These are phyloP conservation scores for Macrolepiota albuminosa DNA, from an alignment of 768 basidiomycete genomes.

Conservation along the genomic window DNA sequence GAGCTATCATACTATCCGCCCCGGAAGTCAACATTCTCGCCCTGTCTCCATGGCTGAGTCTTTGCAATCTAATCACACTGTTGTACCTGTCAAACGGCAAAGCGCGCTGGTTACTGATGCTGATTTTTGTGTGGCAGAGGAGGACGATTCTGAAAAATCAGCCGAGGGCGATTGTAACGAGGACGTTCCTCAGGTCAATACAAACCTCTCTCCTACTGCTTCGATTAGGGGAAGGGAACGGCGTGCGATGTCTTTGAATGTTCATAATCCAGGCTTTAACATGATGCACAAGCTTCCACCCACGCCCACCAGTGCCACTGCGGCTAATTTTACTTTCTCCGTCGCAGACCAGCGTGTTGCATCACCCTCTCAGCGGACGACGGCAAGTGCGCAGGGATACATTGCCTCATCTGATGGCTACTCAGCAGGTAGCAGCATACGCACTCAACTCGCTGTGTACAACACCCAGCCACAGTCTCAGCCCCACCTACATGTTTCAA, in stretches of 20 bases:
- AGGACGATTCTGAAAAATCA: slow-evolving; percentile 23
- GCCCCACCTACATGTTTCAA: slow-evolving; percentile 24
- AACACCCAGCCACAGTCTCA: slow-evolving; percentile 6
- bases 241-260: slow-evolving; percentile 62
- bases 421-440: slow-evolving; percentile 37
- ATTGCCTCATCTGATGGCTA: slow-evolving; percentile 33
- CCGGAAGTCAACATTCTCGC: slow-evolving; percentile 51
- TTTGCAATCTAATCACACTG: slow-evolving; percentile 66
- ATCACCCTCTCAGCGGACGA: slow-evolving; percentile 34
- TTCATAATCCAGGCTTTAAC: slow-evolving; percentile 27
- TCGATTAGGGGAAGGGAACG: slow-evolving; percentile 48
- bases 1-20: slow-evolving; percentile 68
- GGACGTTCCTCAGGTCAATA: neutral
- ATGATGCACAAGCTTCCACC: slow-evolving; percentile 19
- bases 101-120: slow-evolving; percentile 66
- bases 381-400: slow-evolving; percentile 32
- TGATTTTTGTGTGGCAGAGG: slow-evolving; percentile 64
- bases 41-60: slow-evolving; percentile 80
- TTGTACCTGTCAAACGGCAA: slow-evolving; percentile 63
- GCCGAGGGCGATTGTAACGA: slow-evolving; percentile 1
- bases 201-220: slow-evolving; percentile 34
- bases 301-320: slow-evolving; percentile 25
- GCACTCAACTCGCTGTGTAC: slow-evolving; percentile 38
- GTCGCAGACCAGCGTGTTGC: slow-evolving; percentile 28
- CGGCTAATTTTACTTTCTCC: slow-evolving; percentile 28